Percentiles rank a stretch among this genome's conserved stretches.
Conservation (phyloP, 257 asterid species). For the Asclepias syriaca region DNA sequence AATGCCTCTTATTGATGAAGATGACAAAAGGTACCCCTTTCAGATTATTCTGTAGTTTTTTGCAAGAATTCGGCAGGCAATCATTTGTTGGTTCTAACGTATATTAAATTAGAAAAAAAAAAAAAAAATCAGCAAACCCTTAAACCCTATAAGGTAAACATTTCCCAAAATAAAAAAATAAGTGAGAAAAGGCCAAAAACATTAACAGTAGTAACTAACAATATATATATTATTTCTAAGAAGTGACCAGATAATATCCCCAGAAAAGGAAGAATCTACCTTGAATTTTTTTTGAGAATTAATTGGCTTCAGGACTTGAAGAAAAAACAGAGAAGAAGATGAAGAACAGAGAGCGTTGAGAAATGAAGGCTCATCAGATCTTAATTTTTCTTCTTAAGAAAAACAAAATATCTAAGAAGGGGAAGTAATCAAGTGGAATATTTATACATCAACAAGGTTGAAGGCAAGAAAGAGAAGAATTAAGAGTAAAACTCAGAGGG, state of each 20-base stretch:
- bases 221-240: neutral
- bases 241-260: slow-evolving; percentile 6
- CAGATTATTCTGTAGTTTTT: slow-evolving; percentile 7
- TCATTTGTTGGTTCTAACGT: slow-evolving; percentile 19
- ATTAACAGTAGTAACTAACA: neutral
- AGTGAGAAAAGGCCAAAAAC: slow-evolving; percentile 24
- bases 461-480: neutral
- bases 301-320: neutral
- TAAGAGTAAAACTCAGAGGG: neutral
- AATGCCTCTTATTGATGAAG: neutral
- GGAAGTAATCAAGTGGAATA: slow-evolving; percentile 16
- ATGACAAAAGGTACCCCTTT: slow-evolving; percentile 7
- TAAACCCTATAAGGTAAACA: slow-evolving; percentile 41
- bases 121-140: slow-evolving; percentile 26
- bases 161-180: slow-evolving; percentile 14
- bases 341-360: neutral
- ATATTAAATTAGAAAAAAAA: neutral
- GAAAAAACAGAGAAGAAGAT: neutral
- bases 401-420: slow-evolving; percentile 12
- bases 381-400: neutral
- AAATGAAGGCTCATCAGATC: neutral
- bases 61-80: slow-evolving; percentile 16
- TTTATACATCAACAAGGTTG: slow-evolving; percentile 8
- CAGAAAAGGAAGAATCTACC: slow-evolving; percentile 13
- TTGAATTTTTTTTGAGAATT: slow-evolving; percentile 22